Evolutionary conservation across 345 rosid genomes (phyloP), one percentile per base, ranked within the genome.

Genomic region (Dipteronia dyeriana): DNA sequence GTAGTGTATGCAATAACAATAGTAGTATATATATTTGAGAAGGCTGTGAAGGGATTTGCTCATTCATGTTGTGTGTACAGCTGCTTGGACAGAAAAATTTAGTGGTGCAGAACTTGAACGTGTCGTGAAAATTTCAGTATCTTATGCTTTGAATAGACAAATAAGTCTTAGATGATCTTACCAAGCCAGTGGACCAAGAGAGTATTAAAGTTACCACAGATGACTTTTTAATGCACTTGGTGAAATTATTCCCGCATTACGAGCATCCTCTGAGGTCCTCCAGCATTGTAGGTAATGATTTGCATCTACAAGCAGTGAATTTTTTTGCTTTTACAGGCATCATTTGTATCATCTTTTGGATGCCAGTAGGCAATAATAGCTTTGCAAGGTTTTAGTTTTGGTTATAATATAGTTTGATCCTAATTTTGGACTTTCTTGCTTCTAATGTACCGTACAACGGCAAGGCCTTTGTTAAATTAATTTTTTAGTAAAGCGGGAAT

Each of bases 21-120:
- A 9, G 7, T 6, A 5, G 43, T 39, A 39, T 39, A 39, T 39
- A 39, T 39, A 39, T 39, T 5, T 39, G 43, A 45, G 61, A 13
- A 22, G 29, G 20, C 19, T 12, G 62, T 14, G 26, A 23, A 59
- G 31, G 29, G 20, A 39, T 79, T 26, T 56, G 26, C 5, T 69
- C 6, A 71, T 56, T 26, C 26, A 26, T 79, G 71, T 75, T 78
- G 62, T 70, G 61, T 66, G 54, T 78, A 76, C 92, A 97, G 98
- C 99, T 86, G 97, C 98, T 82, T 92, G 97, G 71, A 91, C 98
- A 19, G 92, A 97, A 82, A 97, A 97, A 77, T 97, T 87, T 71
- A 94, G 99, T 83, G 99, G 99, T 60, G 99, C 99, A 9, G 99
- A 97, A 84, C 96, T 97, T 79, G 99, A 97, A 88, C 98, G 97